Percentiles rank a stretch among this genome's conserved stretches.
These are phyloP conservation scores for Penicillium thymicola DNA, from an alignment of 2,329 filamentous ascomycete species.

Conservation along the genomic window DNA sequence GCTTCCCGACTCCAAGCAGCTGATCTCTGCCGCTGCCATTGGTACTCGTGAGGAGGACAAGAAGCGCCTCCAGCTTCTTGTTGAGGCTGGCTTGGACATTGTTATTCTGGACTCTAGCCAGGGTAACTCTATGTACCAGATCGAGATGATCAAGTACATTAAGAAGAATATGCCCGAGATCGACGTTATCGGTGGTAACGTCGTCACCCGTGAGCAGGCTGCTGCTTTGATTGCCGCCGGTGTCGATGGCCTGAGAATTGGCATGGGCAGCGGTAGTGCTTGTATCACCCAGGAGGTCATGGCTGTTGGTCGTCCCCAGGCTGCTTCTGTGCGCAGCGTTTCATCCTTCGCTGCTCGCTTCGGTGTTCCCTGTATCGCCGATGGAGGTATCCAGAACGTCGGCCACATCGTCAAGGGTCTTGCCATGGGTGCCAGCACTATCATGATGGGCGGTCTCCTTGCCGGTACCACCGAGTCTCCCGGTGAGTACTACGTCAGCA, in stretches of 20 bases:
- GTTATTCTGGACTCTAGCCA: constrained; percentile 95
- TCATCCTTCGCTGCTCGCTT: constrained; percentile 86
- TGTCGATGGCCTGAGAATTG: constrained; percentile 93
- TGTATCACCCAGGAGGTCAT: constrained; percentile 99
- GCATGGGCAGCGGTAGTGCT: constrained; percentile 96
- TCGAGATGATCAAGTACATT: constrained; percentile 96
- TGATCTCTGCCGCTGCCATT: constrained; percentile 91
- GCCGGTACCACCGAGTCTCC: constrained; percentile 97
- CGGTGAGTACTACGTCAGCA: constrained; percentile 92
- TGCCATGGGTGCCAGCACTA: constrained; percentile 84
- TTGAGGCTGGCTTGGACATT: constrained; percentile 92
- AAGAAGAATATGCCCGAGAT: constrained; percentile 81
- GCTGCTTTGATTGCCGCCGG: constrained; percentile 88
- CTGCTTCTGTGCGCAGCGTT: constrained; percentile 87
- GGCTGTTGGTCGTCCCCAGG: constrained; percentile 95
- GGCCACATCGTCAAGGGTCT: constrained; percentile 99
- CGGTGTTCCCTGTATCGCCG: constrained; percentile 95
- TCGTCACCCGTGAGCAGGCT: constrained; percentile 95
- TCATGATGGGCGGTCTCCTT: constrained; percentile 99
- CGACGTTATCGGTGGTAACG: constrained; percentile 97
- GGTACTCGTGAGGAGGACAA: constrained; percentile 95
- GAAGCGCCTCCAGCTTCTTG: constrained; percentile 75
- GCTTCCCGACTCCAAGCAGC: constrained; percentile 93
- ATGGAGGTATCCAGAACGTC: constrained; percentile 96
- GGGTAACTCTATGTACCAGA: constrained; percentile 97